These are phyloP conservation scores for Talaromyces thailandensis DNA, from an alignment of 495 filamentous ascomycete genomes.

Conservation along the genomic window DNA sequence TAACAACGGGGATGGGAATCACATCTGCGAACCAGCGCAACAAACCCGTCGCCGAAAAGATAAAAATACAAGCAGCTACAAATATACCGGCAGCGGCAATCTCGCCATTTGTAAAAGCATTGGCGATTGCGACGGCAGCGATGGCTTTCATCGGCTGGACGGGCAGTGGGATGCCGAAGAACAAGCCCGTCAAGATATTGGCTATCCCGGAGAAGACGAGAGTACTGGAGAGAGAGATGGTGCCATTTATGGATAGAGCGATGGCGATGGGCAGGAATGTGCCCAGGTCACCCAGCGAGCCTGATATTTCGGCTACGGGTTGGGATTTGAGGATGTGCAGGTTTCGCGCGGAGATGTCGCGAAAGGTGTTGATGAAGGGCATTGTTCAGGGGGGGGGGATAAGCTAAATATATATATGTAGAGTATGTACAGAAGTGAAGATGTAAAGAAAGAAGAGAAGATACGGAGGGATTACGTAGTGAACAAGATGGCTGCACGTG, in stretches of 20 bases:
- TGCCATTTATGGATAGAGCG: constrained; percentile 62
- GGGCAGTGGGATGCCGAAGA: constrained; percentile 79
- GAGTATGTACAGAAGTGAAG: neutral
- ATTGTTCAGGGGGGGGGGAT: no score
- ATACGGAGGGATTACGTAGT: neutral
- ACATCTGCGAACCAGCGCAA: constrained; percentile 57
- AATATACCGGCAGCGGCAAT: constrained; percentile 75
- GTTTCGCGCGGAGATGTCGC: constrained; percentile 31
- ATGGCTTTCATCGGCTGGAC: constrained; percentile 93
- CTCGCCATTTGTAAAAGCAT: constrained; percentile 50
- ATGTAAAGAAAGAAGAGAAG: neutral
- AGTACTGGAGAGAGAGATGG: constrained; percentile 73
- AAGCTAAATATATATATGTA: no score
- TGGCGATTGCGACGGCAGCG: constrained; percentile 73
- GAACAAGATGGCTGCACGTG: neutral
- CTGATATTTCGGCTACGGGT: constrained; percentile 77
- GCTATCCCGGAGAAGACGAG: constrained; percentile 80
- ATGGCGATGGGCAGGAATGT: constrained; percentile 86
- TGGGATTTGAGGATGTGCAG: constrained; percentile 37
- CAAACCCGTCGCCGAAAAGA: constrained; percentile 69
- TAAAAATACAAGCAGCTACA: constrained; percentile 58
- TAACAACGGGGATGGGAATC: constrained; percentile 78
- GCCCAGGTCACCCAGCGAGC: constrained; percentile 82
- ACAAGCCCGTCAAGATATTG: constrained; percentile 71
- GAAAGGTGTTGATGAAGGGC: constrained; percentile 13